These are phyloP conservation scores for Pezicula neosporulosa DNA, from an alignment of 2,329 filamentous ascomycete species.

Conservation along the genomic window DNA sequence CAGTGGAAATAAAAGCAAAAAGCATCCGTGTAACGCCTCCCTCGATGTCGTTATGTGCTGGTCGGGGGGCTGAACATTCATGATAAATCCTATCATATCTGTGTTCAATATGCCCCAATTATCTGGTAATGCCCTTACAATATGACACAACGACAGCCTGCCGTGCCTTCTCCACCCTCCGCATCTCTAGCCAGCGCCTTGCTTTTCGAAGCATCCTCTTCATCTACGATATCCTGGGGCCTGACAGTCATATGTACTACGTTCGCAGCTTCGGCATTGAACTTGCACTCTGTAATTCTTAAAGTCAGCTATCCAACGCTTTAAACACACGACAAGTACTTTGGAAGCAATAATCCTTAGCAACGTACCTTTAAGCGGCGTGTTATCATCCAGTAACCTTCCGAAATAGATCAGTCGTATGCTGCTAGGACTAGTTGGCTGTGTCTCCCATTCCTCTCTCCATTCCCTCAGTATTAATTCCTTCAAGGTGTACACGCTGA, in stretches of 20 bases:
- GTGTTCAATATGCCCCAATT: background rate
- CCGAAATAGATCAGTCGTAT: slow-evolving; percentile 93
- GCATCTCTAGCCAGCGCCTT: slow-evolving; percentile 36
- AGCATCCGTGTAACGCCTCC: slow-evolving; percentile 8
- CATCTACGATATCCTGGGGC: slow-evolving; percentile 78
- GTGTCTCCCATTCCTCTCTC: slow-evolving; percentile 86
- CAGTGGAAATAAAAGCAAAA: slow-evolving; percentile 3
- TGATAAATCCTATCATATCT: background rate
- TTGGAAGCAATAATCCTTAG: background rate
- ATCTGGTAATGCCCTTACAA: slow-evolving; percentile 36
- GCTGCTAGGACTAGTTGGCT: slow-evolving; percentile 80
- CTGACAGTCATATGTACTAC: slow-evolving; percentile 95
- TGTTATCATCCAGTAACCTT: slow-evolving; percentile 85
- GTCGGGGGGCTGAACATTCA: background rate
- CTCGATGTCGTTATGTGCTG: slow-evolving; percentile 7
- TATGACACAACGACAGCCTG: slow-evolving; percentile 63
- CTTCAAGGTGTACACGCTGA: slow-evolving; percentile 92
- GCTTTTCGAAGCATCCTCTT: slow-evolving; percentile 44
- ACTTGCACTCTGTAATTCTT: slow-evolving; percentile 64
- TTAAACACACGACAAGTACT: background rate
- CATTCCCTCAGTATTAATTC: slow-evolving; percentile 92
- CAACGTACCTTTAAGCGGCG: slow-evolving; percentile 72
- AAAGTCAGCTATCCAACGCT: background rate
- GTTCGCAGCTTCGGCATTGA: slow-evolving; percentile 71
- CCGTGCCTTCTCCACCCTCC: slow-evolving; percentile 51